Evolutionary conservation across 148 eudicot species (phyloP).

Genomic region (Simmondsia chinensis): DNA sequence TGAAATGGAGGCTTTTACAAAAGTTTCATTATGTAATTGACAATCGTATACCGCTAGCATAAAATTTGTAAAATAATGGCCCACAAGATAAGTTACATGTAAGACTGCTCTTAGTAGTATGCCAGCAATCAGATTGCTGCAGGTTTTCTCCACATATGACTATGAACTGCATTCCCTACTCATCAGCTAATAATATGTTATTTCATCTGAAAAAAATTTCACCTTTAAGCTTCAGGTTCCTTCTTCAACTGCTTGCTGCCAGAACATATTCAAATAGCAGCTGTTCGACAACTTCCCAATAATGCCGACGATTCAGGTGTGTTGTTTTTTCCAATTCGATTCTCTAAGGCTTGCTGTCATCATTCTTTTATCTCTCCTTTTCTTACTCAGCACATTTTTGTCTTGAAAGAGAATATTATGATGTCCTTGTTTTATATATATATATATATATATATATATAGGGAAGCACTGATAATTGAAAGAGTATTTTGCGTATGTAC

Average conservation of each 20-base stretch:
- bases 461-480: too few relatives aligned
- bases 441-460: too few relatives aligned
- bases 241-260: constrained; percentile 77
- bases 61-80: too few relatives aligned
- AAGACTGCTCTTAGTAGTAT: too few relatives aligned
- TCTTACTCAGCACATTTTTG: too few relatives aligned
- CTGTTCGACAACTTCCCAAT: constrained; percentile 61
- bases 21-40: too few relatives aligned
- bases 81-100: too few relatives aligned
- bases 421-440: too few relatives aligned
- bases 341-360: not conserved
- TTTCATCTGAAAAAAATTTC: constrained; percentile 12
- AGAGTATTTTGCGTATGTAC: too few relatives aligned
- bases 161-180: not conserved
- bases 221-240: constrained; percentile 52
- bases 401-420: too few relatives aligned
- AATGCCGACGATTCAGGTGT: constrained; percentile 46
- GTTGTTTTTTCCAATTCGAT: constrained; percentile 9
- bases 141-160: not conserved
- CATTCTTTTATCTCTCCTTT: not conserved
- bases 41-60: too few relatives aligned
- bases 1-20: too few relatives aligned
- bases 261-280: constrained; percentile 56
- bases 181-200: not conserved
- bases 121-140: not conserved